Evolutionary conservation across 2,329 filamentous ascomycete genomes (phyloP).

Genomic region (Pseudogymnoascus sp.): DNA sequence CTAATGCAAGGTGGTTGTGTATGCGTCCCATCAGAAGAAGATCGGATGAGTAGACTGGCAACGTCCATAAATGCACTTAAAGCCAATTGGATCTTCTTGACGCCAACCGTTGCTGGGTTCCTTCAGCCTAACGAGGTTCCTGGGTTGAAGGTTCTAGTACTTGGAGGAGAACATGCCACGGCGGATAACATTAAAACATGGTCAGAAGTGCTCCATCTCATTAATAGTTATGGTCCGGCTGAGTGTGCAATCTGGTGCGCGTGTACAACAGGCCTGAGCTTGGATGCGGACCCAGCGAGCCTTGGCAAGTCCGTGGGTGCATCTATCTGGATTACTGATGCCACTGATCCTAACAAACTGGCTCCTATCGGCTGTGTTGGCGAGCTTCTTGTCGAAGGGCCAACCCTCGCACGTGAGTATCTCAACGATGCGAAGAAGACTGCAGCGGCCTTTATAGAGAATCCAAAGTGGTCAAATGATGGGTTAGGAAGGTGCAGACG

Average conservation of each 20-base stretch:
- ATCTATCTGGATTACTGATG: conserved; percentile 30
- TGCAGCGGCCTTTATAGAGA: conserved; percentile 43
- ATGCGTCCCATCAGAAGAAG: conserved; percentile 55
- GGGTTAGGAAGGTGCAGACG: not conserved
- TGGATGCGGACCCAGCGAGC: not conserved
- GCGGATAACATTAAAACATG: conserved; percentile 38
- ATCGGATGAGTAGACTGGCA: conserved; percentile 65
- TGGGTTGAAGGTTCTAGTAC: conserved; percentile 59
- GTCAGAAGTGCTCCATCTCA: conserved; percentile 28
- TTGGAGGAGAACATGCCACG: conserved; percentile 82
- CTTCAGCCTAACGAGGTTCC: conserved; percentile 78
- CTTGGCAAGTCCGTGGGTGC: conserved; percentile 6
- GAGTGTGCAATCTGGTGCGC: conserved; percentile 59
- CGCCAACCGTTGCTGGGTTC: conserved; percentile 61
- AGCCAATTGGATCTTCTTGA: conserved; percentile 33
- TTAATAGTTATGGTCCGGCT: conserved; percentile 66
- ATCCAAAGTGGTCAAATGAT: conserved; percentile 12
- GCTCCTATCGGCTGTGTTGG: not conserved
- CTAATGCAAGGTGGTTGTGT: conserved; percentile 31
- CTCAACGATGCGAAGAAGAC: conserved; percentile 49
- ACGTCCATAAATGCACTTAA: conserved; percentile 51
- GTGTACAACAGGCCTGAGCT: conserved; percentile 13
- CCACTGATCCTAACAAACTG: not conserved
- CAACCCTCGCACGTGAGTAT: conserved; percentile 52
- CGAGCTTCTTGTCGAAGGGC: conserved; percentile 29